Evolutionary conservation across 73 alveolate species (phyloP).

Genomic region (Tetrahymena thermophila): DNA sequence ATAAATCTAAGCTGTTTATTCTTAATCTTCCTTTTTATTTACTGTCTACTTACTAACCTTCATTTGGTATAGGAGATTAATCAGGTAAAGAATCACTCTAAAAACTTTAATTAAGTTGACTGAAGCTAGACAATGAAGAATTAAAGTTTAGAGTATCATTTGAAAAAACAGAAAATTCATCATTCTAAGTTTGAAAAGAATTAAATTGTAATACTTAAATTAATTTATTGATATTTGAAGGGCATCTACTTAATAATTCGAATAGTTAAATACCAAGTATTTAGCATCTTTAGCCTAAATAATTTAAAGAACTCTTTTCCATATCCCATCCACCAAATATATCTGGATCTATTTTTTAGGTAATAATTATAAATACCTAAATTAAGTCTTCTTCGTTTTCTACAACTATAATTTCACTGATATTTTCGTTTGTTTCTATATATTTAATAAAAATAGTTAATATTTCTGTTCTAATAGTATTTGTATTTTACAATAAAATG

Average conservation of each 20-base stretch:
- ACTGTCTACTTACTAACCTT: neutral
- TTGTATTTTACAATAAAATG: neutral
- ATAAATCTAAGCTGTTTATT: neutral
- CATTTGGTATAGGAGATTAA: neutral
- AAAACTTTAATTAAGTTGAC: neutral
- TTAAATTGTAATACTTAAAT: slow-evolving; percentile 14
- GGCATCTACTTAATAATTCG: slow-evolving; percentile 10
- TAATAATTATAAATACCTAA: neutral
- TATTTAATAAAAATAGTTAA: neutral
- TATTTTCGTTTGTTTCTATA: neutral
- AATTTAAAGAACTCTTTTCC: slow-evolving; percentile 16
- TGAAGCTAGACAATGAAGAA: neutral
- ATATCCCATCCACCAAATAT: slow-evolving; percentile 18
- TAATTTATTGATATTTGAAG: neutral
- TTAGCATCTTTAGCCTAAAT: slow-evolving; percentile 11
- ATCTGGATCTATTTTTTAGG: slow-evolving; percentile 13
- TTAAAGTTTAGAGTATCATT: neutral
- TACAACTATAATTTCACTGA: neutral
- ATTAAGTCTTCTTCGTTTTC: slow-evolving; percentile 7
- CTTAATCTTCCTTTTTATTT: neutral
- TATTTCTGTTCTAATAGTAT: neutral
- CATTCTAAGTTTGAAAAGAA: neutral
- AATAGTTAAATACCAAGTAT: neutral
- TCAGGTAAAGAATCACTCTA: neutral
- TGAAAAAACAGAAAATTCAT: neutral